A percentile compares a stretch with the other conserved stretches of the same genome.
Evolutionary conservation across 2,329 filamentous ascomycete species (phyloP).

Genomic region (Epichloe hybrida): DNA sequence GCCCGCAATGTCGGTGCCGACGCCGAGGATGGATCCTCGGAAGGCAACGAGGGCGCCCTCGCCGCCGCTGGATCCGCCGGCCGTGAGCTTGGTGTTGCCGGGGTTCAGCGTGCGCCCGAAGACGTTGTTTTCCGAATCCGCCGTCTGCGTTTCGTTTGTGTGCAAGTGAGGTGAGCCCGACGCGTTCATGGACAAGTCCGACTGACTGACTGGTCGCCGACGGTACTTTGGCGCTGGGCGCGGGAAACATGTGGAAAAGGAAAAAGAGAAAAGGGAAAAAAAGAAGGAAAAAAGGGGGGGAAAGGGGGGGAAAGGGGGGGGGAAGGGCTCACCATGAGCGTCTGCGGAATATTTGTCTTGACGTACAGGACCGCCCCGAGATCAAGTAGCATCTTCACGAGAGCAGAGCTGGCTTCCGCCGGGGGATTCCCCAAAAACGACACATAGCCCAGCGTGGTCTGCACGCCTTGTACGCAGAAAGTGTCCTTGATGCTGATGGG

Average conservation of each 20-base stretch:
- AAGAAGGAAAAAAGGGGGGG: no score
- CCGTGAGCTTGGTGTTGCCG: conserved; percentile 20
- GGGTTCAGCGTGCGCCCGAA: conserved; percentile 16
- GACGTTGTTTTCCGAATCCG: conserved; percentile 26
- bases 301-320: no score
- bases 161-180: no score
- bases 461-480: conserved; percentile 10
- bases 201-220: no score
- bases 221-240: neutral
- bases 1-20: conserved; percentile 22
- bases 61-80: conserved; percentile 12
- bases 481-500: conserved; percentile 16
- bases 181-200: no score
- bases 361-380: conserved; percentile 16
- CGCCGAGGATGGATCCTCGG: conserved; percentile 13
- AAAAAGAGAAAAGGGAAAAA: no score
- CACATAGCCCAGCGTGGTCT: conserved; percentile 14
- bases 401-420: conserved; percentile 9
- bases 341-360: conserved; percentile 41
- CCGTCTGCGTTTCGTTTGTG: conserved; percentile 7
- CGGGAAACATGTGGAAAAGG: neutral
- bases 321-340: conserved; percentile 49
- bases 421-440: conserved; percentile 13
- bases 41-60: conserved; percentile 12
- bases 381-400: conserved; percentile 13